Evolutionary conservation across 331 rosid species (phyloP).

Genomic region (Dryas integrifolia): DNA sequence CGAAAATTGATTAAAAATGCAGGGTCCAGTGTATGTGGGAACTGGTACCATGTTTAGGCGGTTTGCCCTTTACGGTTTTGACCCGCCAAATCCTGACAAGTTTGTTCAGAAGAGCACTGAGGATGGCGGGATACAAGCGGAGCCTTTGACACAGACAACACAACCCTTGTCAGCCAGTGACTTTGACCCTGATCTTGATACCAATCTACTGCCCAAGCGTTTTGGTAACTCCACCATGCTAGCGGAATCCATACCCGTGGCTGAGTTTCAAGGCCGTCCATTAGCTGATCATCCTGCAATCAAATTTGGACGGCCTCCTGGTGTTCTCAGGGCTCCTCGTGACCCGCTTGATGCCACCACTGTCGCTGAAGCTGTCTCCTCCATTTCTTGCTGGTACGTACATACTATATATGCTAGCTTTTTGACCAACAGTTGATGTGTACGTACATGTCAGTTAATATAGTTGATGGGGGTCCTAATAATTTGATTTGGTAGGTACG

Average conservation of each 20-base stretch:
- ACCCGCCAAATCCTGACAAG: slow-evolving; percentile 58
- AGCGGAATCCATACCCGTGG: slow-evolving; percentile 54
- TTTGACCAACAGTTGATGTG: neutral
- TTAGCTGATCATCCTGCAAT: slow-evolving; percentile 68
- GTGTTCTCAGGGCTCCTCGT: slow-evolving; percentile 62
- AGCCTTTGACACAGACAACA: slow-evolving; percentile 25
- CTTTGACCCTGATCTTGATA: slow-evolving; percentile 59
- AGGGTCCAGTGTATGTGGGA: slow-evolving; percentile 90
- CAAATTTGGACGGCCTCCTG: slow-evolving; percentile 69
- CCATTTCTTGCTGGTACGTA: slow-evolving; percentile 72
- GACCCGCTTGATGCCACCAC: slow-evolving; percentile 69
- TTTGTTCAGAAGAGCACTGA: neutral
- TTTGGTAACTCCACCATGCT: slow-evolving; percentile 79
- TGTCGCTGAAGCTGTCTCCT: slow-evolving; percentile 76
- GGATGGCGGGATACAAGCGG: slow-evolving; percentile 16
- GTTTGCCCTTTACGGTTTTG: slow-evolving; percentile 77
- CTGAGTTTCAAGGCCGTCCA: slow-evolving; percentile 84
- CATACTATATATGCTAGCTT: neutral
- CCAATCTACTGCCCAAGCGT: slow-evolving; percentile 66
- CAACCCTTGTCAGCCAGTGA: slow-evolving; percentile 46
- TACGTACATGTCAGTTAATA: too few relatives aligned
- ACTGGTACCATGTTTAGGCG: slow-evolving; percentile 90
- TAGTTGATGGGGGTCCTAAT: too few relatives aligned
- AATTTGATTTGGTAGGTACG: slow-evolving; percentile 47
- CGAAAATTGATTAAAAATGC: neutral